Conservation (phyloP, 192 early-diverging fungal genomes). For the Borealophlyctis nickersoniae region DNA sequence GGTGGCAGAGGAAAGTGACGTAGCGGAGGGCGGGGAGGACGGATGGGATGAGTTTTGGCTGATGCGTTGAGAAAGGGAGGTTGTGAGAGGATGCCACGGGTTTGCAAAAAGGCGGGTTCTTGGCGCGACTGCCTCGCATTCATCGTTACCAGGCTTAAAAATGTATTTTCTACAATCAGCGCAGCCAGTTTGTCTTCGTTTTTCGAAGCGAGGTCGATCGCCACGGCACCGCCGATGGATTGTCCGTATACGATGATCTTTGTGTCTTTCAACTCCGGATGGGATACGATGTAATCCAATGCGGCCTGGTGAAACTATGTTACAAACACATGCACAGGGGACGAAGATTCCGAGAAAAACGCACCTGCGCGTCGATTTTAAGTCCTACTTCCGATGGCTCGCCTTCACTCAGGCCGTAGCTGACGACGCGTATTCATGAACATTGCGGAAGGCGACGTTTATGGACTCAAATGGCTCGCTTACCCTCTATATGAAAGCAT, state of each 20-base stretch:
- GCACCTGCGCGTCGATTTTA: slow-evolving; percentile 78
- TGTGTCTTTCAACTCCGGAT: slow-evolving; percentile 69
- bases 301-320: slow-evolving; percentile 57
- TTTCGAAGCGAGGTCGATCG: slow-evolving; percentile 77
- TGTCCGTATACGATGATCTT: slow-evolving; percentile 91
- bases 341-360: no score
- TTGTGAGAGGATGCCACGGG: background rate
- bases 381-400: slow-evolving; percentile 82
- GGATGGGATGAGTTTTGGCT: slow-evolving; percentile 83
- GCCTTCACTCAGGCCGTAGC: slow-evolving; percentile 87
- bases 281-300: slow-evolving; percentile 76
- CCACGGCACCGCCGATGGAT: slow-evolving; percentile 95
- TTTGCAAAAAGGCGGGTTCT: no score
- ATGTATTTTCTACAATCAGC: slow-evolving; percentile 92
- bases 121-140: slow-evolving; percentile 22
- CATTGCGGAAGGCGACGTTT: no score
- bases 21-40: slow-evolving; percentile 74
- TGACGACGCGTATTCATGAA: no score
- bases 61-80: background rate
- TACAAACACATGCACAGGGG: no score
- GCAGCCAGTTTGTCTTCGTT: slow-evolving; percentile 76
- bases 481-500: slow-evolving; percentile 98
- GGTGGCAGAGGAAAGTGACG: slow-evolving; percentile 78
- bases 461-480: slow-evolving; percentile 6
- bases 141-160: slow-evolving; percentile 81